Evolutionary conservation across 306 rosid species (phyloP).

Genomic region (Cucurbita argyrosperma): DNA sequence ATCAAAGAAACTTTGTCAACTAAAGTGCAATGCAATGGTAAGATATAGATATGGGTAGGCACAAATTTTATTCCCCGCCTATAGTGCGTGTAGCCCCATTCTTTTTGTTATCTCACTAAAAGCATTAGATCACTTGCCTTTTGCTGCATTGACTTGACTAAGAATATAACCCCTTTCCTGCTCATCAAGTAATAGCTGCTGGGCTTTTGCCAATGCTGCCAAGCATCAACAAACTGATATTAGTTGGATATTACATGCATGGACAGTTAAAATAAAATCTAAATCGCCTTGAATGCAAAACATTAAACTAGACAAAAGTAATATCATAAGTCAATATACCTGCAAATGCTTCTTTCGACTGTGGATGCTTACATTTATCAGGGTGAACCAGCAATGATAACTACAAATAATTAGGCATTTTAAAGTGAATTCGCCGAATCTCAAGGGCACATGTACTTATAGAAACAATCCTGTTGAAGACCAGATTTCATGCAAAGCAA

Average conservation of each 20-base stretch:
- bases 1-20: neutral
- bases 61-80: neutral
- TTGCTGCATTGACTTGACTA: constrained; percentile 78
- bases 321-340: constrained; percentile 28
- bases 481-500: neutral
- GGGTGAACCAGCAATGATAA: constrained; percentile 92
- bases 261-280: neutral
- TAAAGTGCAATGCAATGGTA: neutral
- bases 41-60: neutral
- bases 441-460: neutral
- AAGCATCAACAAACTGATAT: constrained; percentile 16
- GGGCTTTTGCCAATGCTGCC: constrained; percentile 94
- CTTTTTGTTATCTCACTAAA: neutral
- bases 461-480: neutral
- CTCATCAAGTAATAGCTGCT: constrained; percentile 78
- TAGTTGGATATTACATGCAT: neutral
- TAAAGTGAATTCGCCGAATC: neutral
- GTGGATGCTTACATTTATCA: constrained; percentile 97
- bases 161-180: constrained; percentile 86
- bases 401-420: constrained; percentile 24
- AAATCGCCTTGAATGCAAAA: neutral
- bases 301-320: neutral
- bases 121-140: constrained; percentile 47
- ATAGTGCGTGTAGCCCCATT: neutral
- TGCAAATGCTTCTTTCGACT: constrained; percentile 95